Evolutionary conservation across 495 filamentous ascomycete genomes (phyloP).

Genomic region (Xylaria longipes): DNA sequence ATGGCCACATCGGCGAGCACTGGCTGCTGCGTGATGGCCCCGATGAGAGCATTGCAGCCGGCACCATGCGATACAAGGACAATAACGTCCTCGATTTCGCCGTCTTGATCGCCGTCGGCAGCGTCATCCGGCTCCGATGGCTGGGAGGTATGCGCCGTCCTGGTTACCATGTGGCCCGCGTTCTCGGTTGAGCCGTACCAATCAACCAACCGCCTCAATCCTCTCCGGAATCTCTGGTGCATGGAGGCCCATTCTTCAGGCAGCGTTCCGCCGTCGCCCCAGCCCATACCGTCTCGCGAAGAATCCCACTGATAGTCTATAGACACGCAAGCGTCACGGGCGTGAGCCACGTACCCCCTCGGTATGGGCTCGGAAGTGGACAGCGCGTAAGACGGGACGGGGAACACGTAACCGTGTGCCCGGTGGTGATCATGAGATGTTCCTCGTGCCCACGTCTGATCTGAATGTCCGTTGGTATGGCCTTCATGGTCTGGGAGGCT

Average conservation of each 20-base stretch:
- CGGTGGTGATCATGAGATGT: constrained; percentile 21
- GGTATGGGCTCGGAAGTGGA: constrained; percentile 83
- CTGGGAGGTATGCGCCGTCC: constrained; percentile 30
- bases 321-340: constrained; percentile 84
- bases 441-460: constrained; percentile 25
- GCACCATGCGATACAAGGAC: constrained; percentile 96
- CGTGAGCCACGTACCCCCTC: constrained; percentile 85
- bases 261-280: constrained; percentile 86
- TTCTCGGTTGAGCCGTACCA: constrained; percentile 72
- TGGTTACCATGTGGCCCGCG: constrained; percentile 56
- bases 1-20: constrained; percentile 88
- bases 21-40: constrained; percentile 85
- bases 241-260: constrained; percentile 95
- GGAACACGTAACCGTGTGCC: constrained; percentile 68
- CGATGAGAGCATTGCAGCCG: constrained; percentile 94
- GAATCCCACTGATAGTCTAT: constrained; percentile 97
- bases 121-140: constrained; percentile 36
- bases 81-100: constrained; percentile 76
- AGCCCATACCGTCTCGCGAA: constrained; percentile 72
- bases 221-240: constrained; percentile 85
- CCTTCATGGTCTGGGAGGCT: constrained; percentile 37
- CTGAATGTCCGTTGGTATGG: constrained; percentile 27
- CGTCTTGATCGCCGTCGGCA: constrained; percentile 55
- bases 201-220: constrained; percentile 73
- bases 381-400: constrained; percentile 82